phyloP scores from a whole-genome alignment of 768 basidiomycete species.

The Lentinula lateritia region DNA sequence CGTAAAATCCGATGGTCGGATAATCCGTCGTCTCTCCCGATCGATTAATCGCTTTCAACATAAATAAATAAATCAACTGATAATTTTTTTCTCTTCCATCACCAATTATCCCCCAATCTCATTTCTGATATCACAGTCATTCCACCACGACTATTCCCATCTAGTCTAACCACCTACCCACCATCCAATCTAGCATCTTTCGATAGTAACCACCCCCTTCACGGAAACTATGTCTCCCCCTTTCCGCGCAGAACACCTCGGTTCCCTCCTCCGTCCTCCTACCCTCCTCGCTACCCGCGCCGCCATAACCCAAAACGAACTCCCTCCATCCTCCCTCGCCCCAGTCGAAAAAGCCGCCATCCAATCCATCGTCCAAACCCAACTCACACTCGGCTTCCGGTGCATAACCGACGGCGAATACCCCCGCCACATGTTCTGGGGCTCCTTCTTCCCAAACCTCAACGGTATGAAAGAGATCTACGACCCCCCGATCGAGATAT shows the following conservation, averaged over 20 bases:
- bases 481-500: slow-evolving; percentile 12
- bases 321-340: background rate
- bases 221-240: slow-evolving; percentile 3
- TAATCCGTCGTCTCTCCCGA: too few relatives aligned
- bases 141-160: too few relatives aligned
- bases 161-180: too few relatives aligned
- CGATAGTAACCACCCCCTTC: too few relatives aligned
- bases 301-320: background rate
- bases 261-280: background rate
- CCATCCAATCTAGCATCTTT: too few relatives aligned
- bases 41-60: too few relatives aligned
- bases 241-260: slow-evolving; percentile 6
- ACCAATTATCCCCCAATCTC: too few relatives aligned
- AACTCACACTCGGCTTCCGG: background rate
- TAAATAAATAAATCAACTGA: too few relatives aligned
- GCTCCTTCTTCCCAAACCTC: slow-evolving; percentile 36
- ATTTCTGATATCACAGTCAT: too few relatives aligned
- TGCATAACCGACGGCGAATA: slow-evolving; percentile 6
- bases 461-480: slow-evolving; percentile 32
- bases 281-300: background rate
- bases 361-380: background rate
- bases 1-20: too few relatives aligned
- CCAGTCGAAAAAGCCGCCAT: background rate
- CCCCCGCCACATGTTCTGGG: slow-evolving; percentile 22
- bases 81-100: too few relatives aligned